Base-by-base conservation (phyloP, 176 grass and related monocot species). In the Carex littledalei region DNA sequence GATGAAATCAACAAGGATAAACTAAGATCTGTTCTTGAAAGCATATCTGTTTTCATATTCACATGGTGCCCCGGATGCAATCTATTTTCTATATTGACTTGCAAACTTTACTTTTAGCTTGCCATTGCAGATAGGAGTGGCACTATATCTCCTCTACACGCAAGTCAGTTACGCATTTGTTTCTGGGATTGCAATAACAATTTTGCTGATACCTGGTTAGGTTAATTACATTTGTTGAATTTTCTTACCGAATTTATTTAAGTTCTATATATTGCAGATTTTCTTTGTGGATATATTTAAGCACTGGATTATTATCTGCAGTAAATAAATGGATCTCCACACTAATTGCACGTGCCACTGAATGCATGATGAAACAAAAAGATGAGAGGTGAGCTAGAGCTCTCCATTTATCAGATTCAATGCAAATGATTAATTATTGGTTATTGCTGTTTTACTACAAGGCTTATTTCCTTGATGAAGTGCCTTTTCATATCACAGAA, bases 161-260 rank as follows among this genome's bases (percentile, higher is more conserved):
- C 95, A 98, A 89, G 95, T 98, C 74, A 93, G 89, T 90, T 98
- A 91, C 86, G 95, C 95, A 78, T 98, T 98, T 86, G 67, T 98
- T 83, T 94, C 92, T 81, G 95, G 92, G 77, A 86, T 98, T 29
- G 88, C 92, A 59, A 93, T 98, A 87, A 98, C 92, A 79, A 87
- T 94, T 81, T 78, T 94, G 85, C 91, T 98, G 31, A 98, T 98
- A 89, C 95, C 95, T 94, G 92, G 92, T 98, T 85, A 53, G 71
- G 6, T 81, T 86, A 41, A 60, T 85, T 87, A 54, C 57, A 20
- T 39, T 84, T 75, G 7, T 71, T 63, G 60, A 65, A 67, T 32
- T 34, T 67, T 83, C 16, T 17, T 63, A 45, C 0, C 63, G 34
- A 63, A 21, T 62, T 11, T 22, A 7, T 81, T 10, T 12, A 59